Evolutionary conservation across 2,329 filamentous ascomycete genomes (phyloP), one percentile per base, ranked within the genome.

Genomic region (Fonsecaea nubica): DNA sequence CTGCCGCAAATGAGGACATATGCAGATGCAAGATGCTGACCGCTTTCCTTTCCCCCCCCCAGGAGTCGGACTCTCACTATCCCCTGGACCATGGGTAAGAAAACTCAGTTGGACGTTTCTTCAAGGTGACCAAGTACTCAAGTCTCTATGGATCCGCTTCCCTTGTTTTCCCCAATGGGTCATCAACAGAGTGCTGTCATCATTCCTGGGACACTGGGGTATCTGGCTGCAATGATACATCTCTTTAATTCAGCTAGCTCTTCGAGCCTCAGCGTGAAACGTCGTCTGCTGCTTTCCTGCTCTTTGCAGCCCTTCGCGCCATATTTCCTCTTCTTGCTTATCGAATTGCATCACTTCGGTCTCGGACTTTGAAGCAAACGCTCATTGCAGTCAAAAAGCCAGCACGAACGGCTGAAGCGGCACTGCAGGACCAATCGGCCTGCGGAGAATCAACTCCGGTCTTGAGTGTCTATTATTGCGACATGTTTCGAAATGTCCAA

Each of bases 161-260:
- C 18, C 40, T 42, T 42, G 40, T n/a, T 42, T 42, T 42, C 40
- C 1, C 15, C 40, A 42, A 42, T 42, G 40, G 40, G 18, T 42
- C 40, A 18, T 42, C 40, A n/a, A 42, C 13, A n/a, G 40, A 42
- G 40, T 42, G 40, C 40, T 42, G 40, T 2, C 4, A 42, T 42
- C 40, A 42, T 42, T 42, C 40, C 40, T 42, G 40, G 40, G 40
- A 42, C 88, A 0, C 65, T 75, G 0, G 87, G 87, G 0, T 90
- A 90, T 67, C 78, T 90, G 25, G 79, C 79, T 61, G 83, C 82
- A 0, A 77, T 90, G 79, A 84, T 67, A 88, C 88, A 71, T 86
- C 88, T 1, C 79, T 13, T 40, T 40, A 13, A 40, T 40, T 40
- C 36, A 40, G 36, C 36, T 40, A 40, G 36, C 36, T 40, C 36